Conservation (phyloP, 2,329 filamentous ascomycete genomes). For the Huntiella moniliformis region DNA sequence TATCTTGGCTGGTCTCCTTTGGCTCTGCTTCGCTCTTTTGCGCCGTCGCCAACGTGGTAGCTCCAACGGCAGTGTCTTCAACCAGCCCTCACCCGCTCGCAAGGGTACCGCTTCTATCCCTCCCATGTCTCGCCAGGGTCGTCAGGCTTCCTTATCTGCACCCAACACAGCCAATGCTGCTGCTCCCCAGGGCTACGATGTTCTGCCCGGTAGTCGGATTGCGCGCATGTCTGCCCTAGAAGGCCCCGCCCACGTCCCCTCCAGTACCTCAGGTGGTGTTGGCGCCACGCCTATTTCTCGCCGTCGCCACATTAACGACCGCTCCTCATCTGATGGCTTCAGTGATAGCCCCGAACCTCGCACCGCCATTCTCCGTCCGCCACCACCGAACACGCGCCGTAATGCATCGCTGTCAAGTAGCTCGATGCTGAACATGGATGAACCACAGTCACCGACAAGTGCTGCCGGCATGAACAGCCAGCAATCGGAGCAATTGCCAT, state of each 20-base stretch:
- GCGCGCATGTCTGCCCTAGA: slow-evolving; percentile 92
- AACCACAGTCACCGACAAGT: slow-evolving; percentile 55
- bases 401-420: slow-evolving; percentile 79
- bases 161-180: slow-evolving; percentile 8
- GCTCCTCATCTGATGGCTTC: slow-evolving; percentile 55
- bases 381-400: slow-evolving; percentile 42
- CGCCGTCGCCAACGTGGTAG: slow-evolving; percentile 40
- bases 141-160: slow-evolving; percentile 10
- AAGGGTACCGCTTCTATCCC: slow-evolving; percentile 27
- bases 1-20: slow-evolving; percentile 49
- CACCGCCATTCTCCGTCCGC: slow-evolving; percentile 36
- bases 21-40: slow-evolving; percentile 41
- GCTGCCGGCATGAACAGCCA: slow-evolving; percentile 60
- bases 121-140: slow-evolving; percentile 15
- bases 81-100: slow-evolving; percentile 65
- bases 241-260: slow-evolving; percentile 45
- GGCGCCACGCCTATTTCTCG: slow-evolving; percentile 9
- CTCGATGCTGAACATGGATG: slow-evolving; percentile 53
- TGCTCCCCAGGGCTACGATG: slow-evolving; percentile 41
- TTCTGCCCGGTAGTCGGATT: slow-evolving; percentile 72
- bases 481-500: slow-evolving; percentile 85
- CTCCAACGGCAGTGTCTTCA: slow-evolving; percentile 54
- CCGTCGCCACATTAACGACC: slow-evolving; percentile 28
- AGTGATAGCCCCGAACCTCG: slow-evolving; percentile 53
- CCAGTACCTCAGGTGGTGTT: slow-evolving; percentile 14